phyloP scores from a whole-genome alignment of 192 early-diverging fungal genomes.

The Funneliformis geosporum region DNA sequence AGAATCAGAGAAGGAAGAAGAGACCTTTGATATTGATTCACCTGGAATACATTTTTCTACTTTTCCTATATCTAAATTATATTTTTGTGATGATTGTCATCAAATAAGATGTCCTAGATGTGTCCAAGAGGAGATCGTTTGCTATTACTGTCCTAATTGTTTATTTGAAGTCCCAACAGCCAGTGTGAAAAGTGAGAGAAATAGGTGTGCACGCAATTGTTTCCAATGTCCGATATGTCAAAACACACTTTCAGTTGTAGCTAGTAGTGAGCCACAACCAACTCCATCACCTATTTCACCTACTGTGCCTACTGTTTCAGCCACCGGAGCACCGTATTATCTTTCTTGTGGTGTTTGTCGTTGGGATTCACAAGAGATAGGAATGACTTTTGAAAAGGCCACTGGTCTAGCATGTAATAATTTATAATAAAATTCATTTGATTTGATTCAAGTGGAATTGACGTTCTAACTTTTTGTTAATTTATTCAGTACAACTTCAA shows the following conservation, averaged over 20 bases:
- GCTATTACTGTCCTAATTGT: slow-evolving; percentile 95
- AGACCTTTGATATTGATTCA: slow-evolving; percentile 31
- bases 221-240: slow-evolving; percentile 91
- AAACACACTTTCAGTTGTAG: slow-evolving; percentile 74
- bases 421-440: not conserved
- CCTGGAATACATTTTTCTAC: slow-evolving; percentile 37
- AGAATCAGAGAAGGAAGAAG: slow-evolving; percentile 1
- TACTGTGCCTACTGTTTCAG: slow-evolving; percentile 27
- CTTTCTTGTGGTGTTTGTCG: slow-evolving; percentile 84
- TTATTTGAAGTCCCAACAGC: slow-evolving; percentile 97
- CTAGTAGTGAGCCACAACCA: slow-evolving; percentile 45
- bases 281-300: not conserved
- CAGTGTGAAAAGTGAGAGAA: slow-evolving; percentile 93
- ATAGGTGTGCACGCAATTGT: slow-evolving; percentile 92
- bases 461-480: no score
- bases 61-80: slow-evolving; percentile 67
- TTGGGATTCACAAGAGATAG: slow-evolving; percentile 92
- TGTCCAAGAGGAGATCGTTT: slow-evolving; percentile 80
- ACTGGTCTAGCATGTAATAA: slow-evolving; percentile 87
- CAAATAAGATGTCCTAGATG: slow-evolving; percentile 80
- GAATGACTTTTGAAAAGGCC: slow-evolving; percentile 90
- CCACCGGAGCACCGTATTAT: slow-evolving; percentile 58
- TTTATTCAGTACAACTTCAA: slow-evolving; percentile 72
- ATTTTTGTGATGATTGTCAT: slow-evolving; percentile 90
- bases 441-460: no score